These are phyloP conservation scores for Leccinum griseonigrum DNA, from an alignment of 1,284 basidiomycete genomes.

Conservation along the genomic window DNA sequence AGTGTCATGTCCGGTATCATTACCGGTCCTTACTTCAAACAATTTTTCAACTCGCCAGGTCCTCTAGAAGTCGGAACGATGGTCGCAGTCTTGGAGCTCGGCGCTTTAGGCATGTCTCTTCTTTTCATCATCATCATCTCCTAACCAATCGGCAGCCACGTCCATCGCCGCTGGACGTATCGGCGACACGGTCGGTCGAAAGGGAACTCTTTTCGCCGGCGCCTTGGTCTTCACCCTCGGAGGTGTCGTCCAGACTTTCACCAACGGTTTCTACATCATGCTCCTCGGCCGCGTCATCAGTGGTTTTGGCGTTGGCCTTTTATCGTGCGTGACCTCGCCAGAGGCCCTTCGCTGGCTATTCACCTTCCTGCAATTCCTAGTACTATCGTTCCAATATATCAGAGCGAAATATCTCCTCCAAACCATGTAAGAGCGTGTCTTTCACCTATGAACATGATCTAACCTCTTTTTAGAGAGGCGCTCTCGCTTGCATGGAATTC, in stretches of 20 bases:
- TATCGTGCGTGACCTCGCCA: constrained; percentile 64
- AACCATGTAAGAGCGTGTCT: constrained; percentile 65
- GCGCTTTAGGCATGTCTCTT: constrained; percentile 74
- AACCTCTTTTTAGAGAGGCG: constrained; percentile 62
- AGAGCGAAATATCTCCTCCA: constrained; percentile 94
- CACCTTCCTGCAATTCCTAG: constrained; percentile 37
- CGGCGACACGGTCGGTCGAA: constrained; percentile 86
- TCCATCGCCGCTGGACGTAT: constrained; percentile 87
- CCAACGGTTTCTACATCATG: constrained; percentile 83
- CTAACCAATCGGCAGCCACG: constrained; percentile 57
- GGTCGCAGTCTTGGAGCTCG: constrained; percentile 91
- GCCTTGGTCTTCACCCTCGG: constrained; percentile 88
- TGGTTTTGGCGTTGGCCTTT: constrained; percentile 91
- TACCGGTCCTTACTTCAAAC: constrained; percentile 88
- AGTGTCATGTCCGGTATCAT: constrained; percentile 90
- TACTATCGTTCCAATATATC: constrained; percentile 97
- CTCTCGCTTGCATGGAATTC: constrained; percentile 95
- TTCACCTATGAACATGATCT: constrained; percentile 1
- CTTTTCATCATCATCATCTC: not conserved
- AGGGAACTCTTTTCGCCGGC: constrained; percentile 84
- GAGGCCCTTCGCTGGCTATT: constrained; percentile 1
- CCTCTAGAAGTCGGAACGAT: constrained; percentile 75
- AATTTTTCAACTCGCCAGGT: constrained; percentile 79
- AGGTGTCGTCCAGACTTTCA: constrained; percentile 88
- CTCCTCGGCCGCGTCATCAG: constrained; percentile 84